These are phyloP conservation scores for Flaveria sonorensis DNA, from an alignment of 129 eudicot genomes.

Conservation along the genomic window DNA sequence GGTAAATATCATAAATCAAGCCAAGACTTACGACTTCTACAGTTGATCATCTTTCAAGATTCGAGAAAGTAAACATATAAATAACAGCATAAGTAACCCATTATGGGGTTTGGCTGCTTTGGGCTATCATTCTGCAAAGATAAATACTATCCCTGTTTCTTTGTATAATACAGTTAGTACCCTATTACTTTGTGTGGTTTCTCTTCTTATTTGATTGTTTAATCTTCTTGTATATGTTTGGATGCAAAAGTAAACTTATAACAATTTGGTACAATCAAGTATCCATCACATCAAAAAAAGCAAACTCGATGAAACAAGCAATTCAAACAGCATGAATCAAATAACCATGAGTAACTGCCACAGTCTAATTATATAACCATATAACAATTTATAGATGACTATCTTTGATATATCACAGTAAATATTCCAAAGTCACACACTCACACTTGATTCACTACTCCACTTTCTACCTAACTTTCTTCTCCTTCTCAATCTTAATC, in stretches of 20 bases:
- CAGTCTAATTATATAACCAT: conserved; percentile 1
- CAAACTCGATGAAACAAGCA: neutral
- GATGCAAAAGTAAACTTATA: neutral
- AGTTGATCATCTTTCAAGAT: conserved; percentile 30
- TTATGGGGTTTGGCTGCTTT: conserved; percentile 18
- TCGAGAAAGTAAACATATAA: neutral
- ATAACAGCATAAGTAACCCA: conserved; percentile 27
- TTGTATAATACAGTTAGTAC: conserved; percentile 21
- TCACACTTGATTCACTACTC: neutral
- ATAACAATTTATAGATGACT: conserved; percentile 11
- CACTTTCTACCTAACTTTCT: conserved; percentile 43
- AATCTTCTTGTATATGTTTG: too few species aligned
- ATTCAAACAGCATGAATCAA: neutral
- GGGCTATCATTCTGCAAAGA: conserved; percentile 27
- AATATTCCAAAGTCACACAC: neutral
- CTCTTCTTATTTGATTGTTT: neutral
- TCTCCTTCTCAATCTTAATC: conserved; percentile 37
- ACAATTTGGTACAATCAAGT: neutral
- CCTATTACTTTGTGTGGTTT: conserved; percentile 12
- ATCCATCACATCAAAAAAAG: too few species aligned
- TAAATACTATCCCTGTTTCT: conserved; percentile 12
- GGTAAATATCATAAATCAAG: conserved; percentile 50
- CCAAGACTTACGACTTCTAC: conserved; percentile 61
- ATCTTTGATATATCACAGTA: conserved; percentile 24
- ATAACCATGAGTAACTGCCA: conserved; percentile 3